These are phyloP conservation scores for Agroathelia rolfsii DNA, from an alignment of 1,284 basidiomycete genomes.

Conservation along the genomic window DNA sequence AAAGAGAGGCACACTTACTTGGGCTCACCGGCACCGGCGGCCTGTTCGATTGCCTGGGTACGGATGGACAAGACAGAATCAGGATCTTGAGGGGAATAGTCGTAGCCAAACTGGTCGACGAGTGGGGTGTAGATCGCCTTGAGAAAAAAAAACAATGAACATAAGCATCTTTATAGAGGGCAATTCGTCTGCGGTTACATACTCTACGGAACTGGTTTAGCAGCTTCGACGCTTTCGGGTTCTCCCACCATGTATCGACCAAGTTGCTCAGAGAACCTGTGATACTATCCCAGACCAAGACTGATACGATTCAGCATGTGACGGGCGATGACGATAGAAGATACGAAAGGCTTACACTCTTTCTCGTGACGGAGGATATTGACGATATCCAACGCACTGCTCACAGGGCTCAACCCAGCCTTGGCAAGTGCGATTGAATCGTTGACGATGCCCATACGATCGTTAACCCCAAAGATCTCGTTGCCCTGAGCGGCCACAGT, in stretches of 20 bases:
- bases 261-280: constrained; percentile 46
- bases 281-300: constrained; percentile 69
- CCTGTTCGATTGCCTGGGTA: constrained; percentile 63
- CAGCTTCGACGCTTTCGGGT: constrained; percentile 47
- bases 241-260: constrained; percentile 81
- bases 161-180: constrained; percentile 2
- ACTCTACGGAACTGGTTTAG: constrained; percentile 60
- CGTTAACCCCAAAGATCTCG: constrained; percentile 69
- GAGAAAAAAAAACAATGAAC: constrained; percentile 5
- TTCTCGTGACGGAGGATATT: constrained; percentile 61
- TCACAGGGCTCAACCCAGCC: constrained; percentile 71
- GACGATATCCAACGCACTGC: constrained; percentile 67
- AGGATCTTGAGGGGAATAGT: constrained; percentile 61
- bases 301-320: constrained; percentile 25
- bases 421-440: constrained; percentile 76
- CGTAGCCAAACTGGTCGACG: constrained; percentile 74
- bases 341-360: constrained; percentile 47
- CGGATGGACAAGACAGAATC: constrained; percentile 71
- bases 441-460: constrained; percentile 80
- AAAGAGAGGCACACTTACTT: constrained; percentile 26
- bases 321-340: neutral
- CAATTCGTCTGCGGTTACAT: constrained; percentile 14
- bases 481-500: constrained; percentile 61
- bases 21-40: constrained; percentile 55
- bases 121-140: constrained; percentile 73